These are phyloP conservation scores for Phellopilus nigrolimitatus DNA, from an alignment of 1,284 basidiomycete genomes.

Conservation along the genomic window DNA sequence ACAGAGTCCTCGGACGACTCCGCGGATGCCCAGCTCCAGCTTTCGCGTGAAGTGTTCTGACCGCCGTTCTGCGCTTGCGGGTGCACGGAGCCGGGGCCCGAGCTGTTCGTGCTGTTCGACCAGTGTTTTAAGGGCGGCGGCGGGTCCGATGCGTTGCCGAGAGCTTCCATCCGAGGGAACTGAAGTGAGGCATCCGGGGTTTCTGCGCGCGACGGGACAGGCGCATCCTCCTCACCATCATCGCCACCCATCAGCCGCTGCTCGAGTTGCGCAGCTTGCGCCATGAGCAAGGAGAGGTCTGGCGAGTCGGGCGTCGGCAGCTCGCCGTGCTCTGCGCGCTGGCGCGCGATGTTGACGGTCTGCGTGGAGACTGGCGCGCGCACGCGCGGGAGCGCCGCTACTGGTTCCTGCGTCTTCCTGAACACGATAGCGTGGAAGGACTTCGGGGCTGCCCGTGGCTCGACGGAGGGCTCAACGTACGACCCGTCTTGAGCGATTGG, in stretches of 20 bases:
- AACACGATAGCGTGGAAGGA: slow-evolving; percentile 19
- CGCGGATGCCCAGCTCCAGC: slow-evolving; percentile 18
- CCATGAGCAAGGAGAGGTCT: slow-evolving; percentile 16
- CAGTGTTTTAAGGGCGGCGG: too few species aligned
- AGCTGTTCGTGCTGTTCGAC: too few species aligned
- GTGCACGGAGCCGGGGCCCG: too few species aligned
- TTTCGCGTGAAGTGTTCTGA: slow-evolving; percentile 8
- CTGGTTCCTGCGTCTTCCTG: slow-evolving; percentile 4
- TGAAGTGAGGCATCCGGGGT: too few species aligned
- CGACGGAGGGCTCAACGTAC: slow-evolving; percentile 15
- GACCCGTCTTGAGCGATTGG: slow-evolving; percentile 6
- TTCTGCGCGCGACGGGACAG: too few species aligned
- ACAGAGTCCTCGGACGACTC: slow-evolving; percentile 20
- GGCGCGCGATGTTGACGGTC: slow-evolving; percentile 5
- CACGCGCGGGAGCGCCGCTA: neutral
- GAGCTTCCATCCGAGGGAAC: too few species aligned
- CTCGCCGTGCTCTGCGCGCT: neutral
- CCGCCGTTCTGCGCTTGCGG: neutral
- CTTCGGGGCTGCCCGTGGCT: slow-evolving; percentile 13
- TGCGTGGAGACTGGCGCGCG: neutral
- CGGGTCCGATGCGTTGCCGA: too few species aligned
- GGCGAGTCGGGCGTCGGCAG: slow-evolving; percentile 16
- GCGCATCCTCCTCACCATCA: too few species aligned
- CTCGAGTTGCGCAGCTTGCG: slow-evolving; percentile 18
- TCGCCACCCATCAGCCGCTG: slow-evolving; percentile 14